Percentiles rank a stretch among this genome's conserved stretches.
These are phyloP conservation scores for Colletotrichum aenigma DNA, from an alignment of 2,329 filamentous ascomycete genomes.

Conservation along the genomic window DNA sequence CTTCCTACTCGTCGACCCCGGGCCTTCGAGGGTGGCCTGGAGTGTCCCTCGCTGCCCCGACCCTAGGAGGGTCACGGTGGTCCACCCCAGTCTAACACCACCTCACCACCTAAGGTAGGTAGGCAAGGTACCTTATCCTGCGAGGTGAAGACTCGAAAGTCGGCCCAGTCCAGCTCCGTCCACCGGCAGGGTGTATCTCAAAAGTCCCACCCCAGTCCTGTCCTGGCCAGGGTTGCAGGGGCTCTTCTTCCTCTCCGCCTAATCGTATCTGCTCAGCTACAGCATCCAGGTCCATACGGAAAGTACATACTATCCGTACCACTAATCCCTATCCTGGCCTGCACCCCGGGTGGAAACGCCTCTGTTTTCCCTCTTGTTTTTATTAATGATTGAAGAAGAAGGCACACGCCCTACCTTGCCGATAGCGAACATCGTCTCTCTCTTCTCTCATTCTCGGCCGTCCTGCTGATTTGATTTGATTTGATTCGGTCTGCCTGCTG, in stretches of 20 bases:
- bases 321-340: slow-evolving; percentile 5
- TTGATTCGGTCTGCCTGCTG: not conserved
- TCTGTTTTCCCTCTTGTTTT: not conserved
- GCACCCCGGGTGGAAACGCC: slow-evolving; percentile 12
- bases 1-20: not conserved
- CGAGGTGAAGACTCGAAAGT: not conserved
- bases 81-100: not conserved
- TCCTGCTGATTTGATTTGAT: not conserved
- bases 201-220: slow-evolving; percentile 5
- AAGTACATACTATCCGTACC: not conserved
- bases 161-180: not conserved
- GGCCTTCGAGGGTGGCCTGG: not conserved
- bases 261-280: not conserved
- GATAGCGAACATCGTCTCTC: not conserved
- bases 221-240: not conserved
- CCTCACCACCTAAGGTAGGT: too few species aligned
- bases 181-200: not conserved
- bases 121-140: too few species aligned
- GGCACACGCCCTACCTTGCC: not conserved
- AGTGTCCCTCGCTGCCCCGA: not conserved
- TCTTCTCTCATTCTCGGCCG: not conserved
- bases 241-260: not conserved
- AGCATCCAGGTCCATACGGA: not conserved
- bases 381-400: not conserved
- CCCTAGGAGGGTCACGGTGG: not conserved